Conservation (phyloP, 306 rosid genomes). For the Cicer chorassanicum region DNA sequence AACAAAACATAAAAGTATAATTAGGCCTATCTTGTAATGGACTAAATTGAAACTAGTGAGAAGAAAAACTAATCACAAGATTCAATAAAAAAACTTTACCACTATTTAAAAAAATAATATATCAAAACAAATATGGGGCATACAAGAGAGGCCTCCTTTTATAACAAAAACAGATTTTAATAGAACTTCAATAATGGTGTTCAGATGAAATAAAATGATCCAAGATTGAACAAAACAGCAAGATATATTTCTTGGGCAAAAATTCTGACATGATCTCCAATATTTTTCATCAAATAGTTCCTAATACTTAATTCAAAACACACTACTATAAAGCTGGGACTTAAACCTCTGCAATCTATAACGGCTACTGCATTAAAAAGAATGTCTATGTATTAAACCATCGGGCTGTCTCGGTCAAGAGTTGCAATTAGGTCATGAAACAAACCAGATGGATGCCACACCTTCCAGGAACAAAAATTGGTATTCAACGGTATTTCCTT, state of each 20-base stretch:
- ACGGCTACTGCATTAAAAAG: background rate
- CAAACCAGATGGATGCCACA: constrained; percentile 19
- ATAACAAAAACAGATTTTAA: background rate
- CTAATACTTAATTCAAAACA: constrained; percentile 28
- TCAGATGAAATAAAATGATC: constrained; percentile 4
- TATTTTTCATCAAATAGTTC: constrained; percentile 22
- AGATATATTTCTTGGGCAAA: background rate
- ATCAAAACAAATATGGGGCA: no score
- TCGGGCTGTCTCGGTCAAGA: background rate
- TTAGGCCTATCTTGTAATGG: no score
- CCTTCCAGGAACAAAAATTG: constrained; percentile 27
- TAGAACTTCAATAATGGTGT: background rate
- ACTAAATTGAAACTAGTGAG: no score
- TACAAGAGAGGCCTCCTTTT: no score
- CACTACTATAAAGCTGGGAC: background rate
- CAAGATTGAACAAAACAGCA: constrained; percentile 7
- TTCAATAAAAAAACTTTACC: no score
- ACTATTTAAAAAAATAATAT: no score
- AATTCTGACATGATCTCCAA: background rate
- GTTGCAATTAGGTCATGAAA: constrained; percentile 11
- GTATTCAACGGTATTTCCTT: constrained; percentile 18
- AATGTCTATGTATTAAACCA: background rate
- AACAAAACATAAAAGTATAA: no score
- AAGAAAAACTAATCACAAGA: no score
- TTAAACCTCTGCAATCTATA: constrained; percentile 7